Percentiles rank a stretch among this genome's conserved stretches.
Conservation (phyloP, 2,329 filamentous ascomycete genomes). For the Truncatella angustata region DNA sequence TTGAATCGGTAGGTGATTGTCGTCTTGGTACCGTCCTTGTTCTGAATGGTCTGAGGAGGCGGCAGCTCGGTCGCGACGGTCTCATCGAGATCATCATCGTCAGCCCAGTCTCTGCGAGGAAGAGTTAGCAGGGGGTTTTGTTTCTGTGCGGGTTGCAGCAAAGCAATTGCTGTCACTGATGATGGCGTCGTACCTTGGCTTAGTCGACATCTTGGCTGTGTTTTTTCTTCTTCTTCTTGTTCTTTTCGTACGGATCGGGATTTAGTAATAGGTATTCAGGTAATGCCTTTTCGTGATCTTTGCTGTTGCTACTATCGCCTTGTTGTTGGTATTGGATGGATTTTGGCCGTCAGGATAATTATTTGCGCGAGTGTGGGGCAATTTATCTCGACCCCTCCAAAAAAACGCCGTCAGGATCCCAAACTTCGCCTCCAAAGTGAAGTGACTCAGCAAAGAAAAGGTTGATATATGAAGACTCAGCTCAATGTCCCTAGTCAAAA, state of each 20-base stretch:
- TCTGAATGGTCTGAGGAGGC: conserved; percentile 82
- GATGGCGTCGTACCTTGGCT: conserved; percentile 9
- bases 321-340: not conserved
- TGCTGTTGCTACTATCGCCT: not conserved
- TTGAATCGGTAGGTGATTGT: conserved; percentile 87
- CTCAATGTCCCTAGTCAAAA: too few species aligned
- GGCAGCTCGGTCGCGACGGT: conserved; percentile 65
- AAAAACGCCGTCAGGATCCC: not conserved
- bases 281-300: not conserved
- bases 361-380: conserved; percentile 8
- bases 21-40: conserved; percentile 98
- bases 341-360: conserved; percentile 8
- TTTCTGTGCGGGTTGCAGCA: not conserved
- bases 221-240: too few species aligned
- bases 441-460: not conserved
- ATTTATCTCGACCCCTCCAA: conserved; percentile 2
- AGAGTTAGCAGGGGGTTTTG: not conserved
- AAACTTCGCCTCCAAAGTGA: not conserved
- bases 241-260: too few species aligned
- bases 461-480: not conserved
- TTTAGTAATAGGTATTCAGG: not conserved
- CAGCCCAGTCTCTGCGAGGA: conserved; percentile 76
- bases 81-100: conserved; percentile 88
- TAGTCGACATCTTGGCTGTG: conserved; percentile 13
- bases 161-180: not conserved